These are phyloP conservation scores for Phytophthora gonapodyides DNA, from an alignment of 352 stramenopile genomes.

Conservation along the genomic window DNA sequence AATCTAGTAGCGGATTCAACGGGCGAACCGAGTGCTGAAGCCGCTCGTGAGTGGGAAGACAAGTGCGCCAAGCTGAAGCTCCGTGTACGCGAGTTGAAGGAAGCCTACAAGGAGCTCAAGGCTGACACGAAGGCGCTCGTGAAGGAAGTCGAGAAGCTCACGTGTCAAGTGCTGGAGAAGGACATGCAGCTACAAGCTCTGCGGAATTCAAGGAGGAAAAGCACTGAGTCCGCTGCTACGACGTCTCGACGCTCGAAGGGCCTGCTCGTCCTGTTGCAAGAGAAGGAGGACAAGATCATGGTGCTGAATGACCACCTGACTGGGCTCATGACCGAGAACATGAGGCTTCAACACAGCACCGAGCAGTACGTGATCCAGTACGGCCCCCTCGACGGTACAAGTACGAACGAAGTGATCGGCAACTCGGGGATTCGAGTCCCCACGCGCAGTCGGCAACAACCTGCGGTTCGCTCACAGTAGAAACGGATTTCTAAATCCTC, in stretches of 20 bases:
- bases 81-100: conserved; percentile 51
- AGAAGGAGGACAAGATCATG: conserved; percentile 83
- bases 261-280: conserved; percentile 48
- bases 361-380: conserved; percentile 59
- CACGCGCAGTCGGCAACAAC: conserved; percentile 14
- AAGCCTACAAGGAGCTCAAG: conserved; percentile 59
- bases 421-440: conserved; percentile 43
- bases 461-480: conserved; percentile 34
- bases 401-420: conserved; percentile 27
- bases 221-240: conserved; percentile 10
- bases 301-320: conserved; percentile 87
- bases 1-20: conserved; percentile 7
- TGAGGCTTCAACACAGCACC: conserved; percentile 75
- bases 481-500: not conserved
- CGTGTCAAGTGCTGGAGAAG: conserved; percentile 52
- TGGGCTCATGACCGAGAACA: conserved; percentile 78
- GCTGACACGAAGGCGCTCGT: conserved; percentile 51
- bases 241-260: conserved; percentile 55
- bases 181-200: conserved; percentile 53
- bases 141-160: conserved; percentile 58
- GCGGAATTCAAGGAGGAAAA: conserved; percentile 28
- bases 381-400: conserved; percentile 31
- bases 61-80: conserved; percentile 54
- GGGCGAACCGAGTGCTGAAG: conserved; percentile 9
- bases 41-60: conserved; percentile 39